Evolutionary conservation across 495 filamentous ascomycete genomes (phyloP).

Genomic region (Platismatia glauca): DNA sequence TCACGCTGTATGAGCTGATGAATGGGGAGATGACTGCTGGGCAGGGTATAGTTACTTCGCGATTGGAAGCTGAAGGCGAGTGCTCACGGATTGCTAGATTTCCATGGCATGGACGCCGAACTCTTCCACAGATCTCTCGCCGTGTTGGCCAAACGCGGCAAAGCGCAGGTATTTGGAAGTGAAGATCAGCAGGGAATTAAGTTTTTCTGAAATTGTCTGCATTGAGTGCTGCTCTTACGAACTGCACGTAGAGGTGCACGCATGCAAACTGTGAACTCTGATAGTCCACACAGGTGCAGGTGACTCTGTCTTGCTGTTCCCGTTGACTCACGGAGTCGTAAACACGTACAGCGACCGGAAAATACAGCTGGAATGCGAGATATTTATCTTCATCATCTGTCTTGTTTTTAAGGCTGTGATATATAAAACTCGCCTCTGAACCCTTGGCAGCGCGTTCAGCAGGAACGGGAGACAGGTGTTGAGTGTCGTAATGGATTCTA

Average conservation of each 20-base stretch:
- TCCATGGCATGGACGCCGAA: conserved; percentile 78
- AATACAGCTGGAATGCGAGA: not conserved
- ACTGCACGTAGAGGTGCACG: not conserved
- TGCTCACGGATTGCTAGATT: conserved; percentile 44
- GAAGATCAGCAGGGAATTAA: conserved; percentile 87
- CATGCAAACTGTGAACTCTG: not conserved
- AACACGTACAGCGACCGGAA: not conserved
- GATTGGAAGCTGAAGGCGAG: not conserved
- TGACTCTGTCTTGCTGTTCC: not conserved
- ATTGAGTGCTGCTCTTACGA: not conserved
- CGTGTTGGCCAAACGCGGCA: conserved; percentile 76
- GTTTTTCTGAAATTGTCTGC: conserved; percentile 59
- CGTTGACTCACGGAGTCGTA: no score
- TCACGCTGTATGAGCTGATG: conserved; percentile 69
- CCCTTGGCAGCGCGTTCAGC: not conserved
- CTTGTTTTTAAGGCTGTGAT: not conserved
- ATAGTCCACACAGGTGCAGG: not conserved
- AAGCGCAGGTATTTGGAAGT: conserved; percentile 82
- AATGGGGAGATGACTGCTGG: conserved; percentile 52
- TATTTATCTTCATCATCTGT: not conserved
- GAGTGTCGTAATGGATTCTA: not conserved
- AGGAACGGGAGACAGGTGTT: not conserved
- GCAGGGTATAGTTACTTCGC: conserved; percentile 7
- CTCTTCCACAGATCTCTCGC: conserved; percentile 70
- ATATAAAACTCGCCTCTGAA: no score